Conservation (phyloP, 179 eudicot species). For the Patellifolia procumbens region DNA sequence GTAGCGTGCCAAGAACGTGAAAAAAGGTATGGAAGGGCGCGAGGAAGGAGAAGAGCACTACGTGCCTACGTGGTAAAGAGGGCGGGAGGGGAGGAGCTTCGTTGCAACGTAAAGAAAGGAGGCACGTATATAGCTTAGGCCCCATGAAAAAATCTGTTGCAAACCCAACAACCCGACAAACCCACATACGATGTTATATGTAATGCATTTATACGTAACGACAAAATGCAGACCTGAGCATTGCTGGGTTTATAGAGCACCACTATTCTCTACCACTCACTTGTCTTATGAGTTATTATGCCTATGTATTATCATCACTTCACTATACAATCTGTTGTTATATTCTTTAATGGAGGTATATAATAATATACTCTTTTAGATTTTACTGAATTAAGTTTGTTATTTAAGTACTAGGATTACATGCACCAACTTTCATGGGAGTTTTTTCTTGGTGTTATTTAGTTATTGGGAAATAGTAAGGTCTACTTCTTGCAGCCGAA, state of each 20-base stretch:
- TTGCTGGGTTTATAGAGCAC: neutral
- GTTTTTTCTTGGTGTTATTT: conserved; percentile 1
- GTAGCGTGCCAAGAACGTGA: neutral
- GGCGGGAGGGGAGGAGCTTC: neutral
- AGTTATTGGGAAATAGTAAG: too few species aligned
- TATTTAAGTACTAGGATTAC: neutral
- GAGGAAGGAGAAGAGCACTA: neutral
- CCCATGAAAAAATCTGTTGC: neutral
- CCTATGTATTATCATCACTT: neutral
- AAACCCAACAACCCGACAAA: conserved; percentile 21
- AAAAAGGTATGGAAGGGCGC: neutral
- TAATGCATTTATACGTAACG: neutral
- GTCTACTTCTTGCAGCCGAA: neutral
- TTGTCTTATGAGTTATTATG: too few species aligned
- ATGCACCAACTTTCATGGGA: conserved; percentile 9
- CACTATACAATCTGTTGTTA: neutral
- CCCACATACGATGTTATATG: neutral
- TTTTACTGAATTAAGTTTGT: neutral
- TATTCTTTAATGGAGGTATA: neutral
- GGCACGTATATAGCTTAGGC: conserved; percentile 16
- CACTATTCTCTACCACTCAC: neutral
- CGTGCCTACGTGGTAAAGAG: neutral
- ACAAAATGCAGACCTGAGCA: neutral
- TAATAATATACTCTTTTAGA: neutral
- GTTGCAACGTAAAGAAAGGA: conserved; percentile 6